A percentile compares a stretch with the other conserved stretches of the same genome.
phyloP scores from a whole-genome alignment of 345 rosid species.

The Eucalyptus camaldulensis region DNA sequence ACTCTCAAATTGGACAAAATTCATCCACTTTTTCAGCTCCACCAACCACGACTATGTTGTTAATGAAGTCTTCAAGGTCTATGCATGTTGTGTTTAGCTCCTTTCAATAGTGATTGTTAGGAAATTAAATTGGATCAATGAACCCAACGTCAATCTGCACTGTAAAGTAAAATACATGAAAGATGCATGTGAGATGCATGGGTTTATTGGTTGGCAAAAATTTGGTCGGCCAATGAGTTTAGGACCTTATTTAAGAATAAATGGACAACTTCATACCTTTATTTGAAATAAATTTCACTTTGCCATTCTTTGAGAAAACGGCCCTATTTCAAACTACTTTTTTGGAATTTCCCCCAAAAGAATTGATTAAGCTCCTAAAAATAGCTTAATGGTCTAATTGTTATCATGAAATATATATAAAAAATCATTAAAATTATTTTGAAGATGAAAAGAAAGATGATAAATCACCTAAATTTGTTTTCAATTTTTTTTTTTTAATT shows the following conservation, averaged over 20 bases:
- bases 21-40: constrained; percentile 33
- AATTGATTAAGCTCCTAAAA: neutral
- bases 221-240: fast-evolving
- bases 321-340: neutral
- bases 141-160: neutral
- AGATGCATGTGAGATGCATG: neutral
- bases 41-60: constrained; percentile 18
- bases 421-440: neutral
- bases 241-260: neutral
- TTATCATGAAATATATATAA: neutral
- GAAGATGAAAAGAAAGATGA: neutral
- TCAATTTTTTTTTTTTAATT: neutral
- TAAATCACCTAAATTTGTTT: neutral
- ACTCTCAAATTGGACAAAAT: constrained; percentile 38
- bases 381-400: neutral
- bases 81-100: neutral
- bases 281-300: neutral
- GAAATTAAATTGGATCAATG: neutral
- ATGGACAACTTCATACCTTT: fast-evolving
- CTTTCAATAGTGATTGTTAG: neutral
- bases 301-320: neutral
- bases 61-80: constrained; percentile 39
- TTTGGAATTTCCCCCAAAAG: neutral
- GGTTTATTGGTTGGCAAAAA: neutral
- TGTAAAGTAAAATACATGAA: neutral